Conservation (phyloP, 2,329 filamentous ascomycete genomes). For the Rhynchosporium agropyri region DNA sequence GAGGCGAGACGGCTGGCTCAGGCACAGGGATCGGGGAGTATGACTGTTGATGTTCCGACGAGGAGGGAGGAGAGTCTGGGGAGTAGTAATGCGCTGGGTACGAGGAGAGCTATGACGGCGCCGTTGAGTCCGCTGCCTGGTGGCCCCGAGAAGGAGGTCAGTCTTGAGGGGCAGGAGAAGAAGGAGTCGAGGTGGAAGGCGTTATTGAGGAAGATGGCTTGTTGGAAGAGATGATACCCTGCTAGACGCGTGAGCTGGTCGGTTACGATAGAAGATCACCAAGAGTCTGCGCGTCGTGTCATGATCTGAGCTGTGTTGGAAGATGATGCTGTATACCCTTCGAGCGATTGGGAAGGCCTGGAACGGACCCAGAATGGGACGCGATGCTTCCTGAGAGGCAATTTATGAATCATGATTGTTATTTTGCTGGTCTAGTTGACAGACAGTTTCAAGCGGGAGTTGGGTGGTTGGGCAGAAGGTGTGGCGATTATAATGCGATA, state of each 20-base stretch:
- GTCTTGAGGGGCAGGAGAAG: conserved; percentile 16
- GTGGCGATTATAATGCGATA: not conserved
- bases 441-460: not conserved
- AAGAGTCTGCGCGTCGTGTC: not conserved
- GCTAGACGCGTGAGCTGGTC: no score
- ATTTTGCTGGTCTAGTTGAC: not conserved
- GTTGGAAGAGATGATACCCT: conserved; percentile 21
- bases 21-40: conserved; percentile 15
- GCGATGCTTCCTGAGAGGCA: not conserved
- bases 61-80: conserved; percentile 20
- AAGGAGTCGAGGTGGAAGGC: conserved; percentile 22
- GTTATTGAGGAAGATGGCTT: conserved; percentile 27
- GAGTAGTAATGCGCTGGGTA: conserved; percentile 25
- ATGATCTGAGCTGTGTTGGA: not conserved
- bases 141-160: conserved; percentile 33
- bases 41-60: conserved; percentile 21
- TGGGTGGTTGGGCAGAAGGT: not conserved
- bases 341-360: no score
- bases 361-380: not conserved
- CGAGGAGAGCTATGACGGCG: conserved; percentile 38
- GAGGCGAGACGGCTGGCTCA: conserved; percentile 45
- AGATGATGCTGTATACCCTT: no score
- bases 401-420: not conserved
- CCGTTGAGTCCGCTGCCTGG: conserved; percentile 39
- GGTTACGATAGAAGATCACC: not conserved